Evolutionary conservation across 2,329 filamentous ascomycete genomes (phyloP), one percentile per base, ranked within the genome.

Genomic region (Dactylellina leptospora): DNA sequence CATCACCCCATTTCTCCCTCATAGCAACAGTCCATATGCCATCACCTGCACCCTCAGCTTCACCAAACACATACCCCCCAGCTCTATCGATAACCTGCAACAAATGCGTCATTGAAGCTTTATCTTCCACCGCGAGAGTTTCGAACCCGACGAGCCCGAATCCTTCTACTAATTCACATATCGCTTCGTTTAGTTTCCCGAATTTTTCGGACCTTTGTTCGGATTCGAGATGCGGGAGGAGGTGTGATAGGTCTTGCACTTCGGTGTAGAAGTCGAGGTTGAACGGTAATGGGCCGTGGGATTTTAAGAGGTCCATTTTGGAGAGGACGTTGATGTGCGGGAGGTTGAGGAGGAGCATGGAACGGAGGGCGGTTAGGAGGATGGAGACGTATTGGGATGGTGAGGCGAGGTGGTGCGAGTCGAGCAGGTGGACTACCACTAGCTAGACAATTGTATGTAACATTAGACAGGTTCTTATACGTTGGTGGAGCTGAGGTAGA

Each of bases 301-400:
- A 87, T 33, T 88, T 83, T 59, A 99, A 84, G 78, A 97, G 97
- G 81, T 99, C 95, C 81, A 99, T 96, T 82, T 99, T 99, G 66
- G 93, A 97, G 23, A 99, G 85, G 74, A 99, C 91, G 78, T 99
- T 99, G 75, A 99, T 84, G 78, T 97, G 92, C 0, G 95, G 92
- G 73, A 97, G 90, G 78, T 97, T 95, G 86, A 99, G 93, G 81
- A 97, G 95, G 58, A 99, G 87, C 93, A 99, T 99, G 76, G 92
- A 93, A 75, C 95, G 90, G 74, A 99, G 87, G 61, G 92, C 93
- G 22, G 99, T 88, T 63, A 99, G 88, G 64, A 99, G 85, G 76
- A 96, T 95, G 75, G 93, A 96, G 70, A 99, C 90, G 81, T 97
- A 99, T 72, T 97, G 86, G 2, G 93, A 97, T 0, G 95, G 95